These are phyloP conservation scores for Leucaena leucocephala DNA, from an alignment of 306 rosid genomes.

Conservation along the genomic window DNA sequence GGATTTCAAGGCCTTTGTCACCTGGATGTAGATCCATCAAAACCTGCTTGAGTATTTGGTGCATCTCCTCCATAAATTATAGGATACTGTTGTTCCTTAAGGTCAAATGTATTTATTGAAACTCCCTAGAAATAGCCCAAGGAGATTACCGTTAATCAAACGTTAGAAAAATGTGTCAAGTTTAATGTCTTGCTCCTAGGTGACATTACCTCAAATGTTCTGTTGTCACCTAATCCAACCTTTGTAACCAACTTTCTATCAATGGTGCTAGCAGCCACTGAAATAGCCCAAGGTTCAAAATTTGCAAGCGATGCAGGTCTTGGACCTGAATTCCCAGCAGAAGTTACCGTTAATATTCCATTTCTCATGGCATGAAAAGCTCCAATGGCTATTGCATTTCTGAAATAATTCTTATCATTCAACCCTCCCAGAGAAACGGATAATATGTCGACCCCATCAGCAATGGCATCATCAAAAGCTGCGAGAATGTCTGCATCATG, in stretches of 20 bases:
- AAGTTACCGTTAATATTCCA: slow-evolving; percentile 41
- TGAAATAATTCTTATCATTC: not conserved
- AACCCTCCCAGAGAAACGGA: slow-evolving; percentile 39
- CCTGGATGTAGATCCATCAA: slow-evolving; percentile 18
- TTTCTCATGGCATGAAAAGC: too few species aligned
- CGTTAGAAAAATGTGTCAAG: too few species aligned
- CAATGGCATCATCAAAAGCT: slow-evolving; percentile 42
- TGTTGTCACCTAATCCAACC: slow-evolving; percentile 44
- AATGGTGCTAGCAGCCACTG: not conserved
- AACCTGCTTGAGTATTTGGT: not conserved
- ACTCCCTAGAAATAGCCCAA: slow-evolving; percentile 23
- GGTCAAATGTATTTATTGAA: slow-evolving; percentile 29
- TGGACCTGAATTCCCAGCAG: slow-evolving; percentile 55
- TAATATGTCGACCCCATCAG: slow-evolving; percentile 57
- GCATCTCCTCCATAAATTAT: slow-evolving; percentile 32
- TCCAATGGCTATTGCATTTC: not conserved
- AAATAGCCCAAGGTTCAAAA: slow-evolving; percentile 56
- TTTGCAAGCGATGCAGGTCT: not conserved
- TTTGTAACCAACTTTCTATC: slow-evolving; percentile 49
- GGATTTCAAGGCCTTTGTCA: not conserved
- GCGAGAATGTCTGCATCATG: too few species aligned
- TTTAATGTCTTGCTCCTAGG: too few species aligned
- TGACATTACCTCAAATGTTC: slow-evolving; percentile 27
- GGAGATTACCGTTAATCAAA: not conserved
- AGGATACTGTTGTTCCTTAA: not conserved